These are phyloP conservation scores for Microsporum audouinii DNA, from an alignment of 2,329 filamentous ascomycete genomes.

Conservation along the genomic window DNA sequence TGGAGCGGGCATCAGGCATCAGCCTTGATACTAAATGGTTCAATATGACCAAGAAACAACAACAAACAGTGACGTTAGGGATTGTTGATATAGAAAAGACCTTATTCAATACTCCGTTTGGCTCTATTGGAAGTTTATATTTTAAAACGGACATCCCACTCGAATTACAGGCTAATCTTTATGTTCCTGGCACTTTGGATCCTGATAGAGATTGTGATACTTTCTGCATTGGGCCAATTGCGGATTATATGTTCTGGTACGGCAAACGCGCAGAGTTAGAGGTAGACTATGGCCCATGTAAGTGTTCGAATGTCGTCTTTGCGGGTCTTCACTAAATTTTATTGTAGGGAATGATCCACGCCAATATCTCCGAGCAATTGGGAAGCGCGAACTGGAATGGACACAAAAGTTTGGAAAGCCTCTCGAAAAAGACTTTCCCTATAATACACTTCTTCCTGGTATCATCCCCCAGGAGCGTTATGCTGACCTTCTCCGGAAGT, in stretches of 20 bases:
- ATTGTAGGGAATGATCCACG: conserved; percentile 5
- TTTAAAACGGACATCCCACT: conserved; percentile 14
- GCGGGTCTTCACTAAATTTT: not conserved
- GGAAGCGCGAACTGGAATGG: conserved; percentile 15
- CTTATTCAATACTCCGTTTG: conserved; percentile 15
- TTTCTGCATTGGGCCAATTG: conserved; percentile 15
- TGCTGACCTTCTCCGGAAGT: conserved; percentile 17
- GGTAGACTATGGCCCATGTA: conserved; percentile 19
- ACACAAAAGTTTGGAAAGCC: conserved; percentile 16
- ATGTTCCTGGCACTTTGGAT: conserved; percentile 5
- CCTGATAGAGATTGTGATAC: conserved; percentile 4
- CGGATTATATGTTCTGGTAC: conserved; percentile 23
- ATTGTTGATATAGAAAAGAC: conserved; percentile 18
- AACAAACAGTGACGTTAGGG: conserved; percentile 13
- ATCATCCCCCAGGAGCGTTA: conserved; percentile 13
- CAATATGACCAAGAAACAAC: conserved; percentile 8
- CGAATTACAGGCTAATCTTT: conserved; percentile 10
- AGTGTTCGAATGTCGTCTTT: conserved; percentile 3
- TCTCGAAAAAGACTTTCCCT: conserved; percentile 16
- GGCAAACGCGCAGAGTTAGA: conserved; percentile 15
- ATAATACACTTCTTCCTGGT: conserved; percentile 17
- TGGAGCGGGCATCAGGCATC: conserved; percentile 17
- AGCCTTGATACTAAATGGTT: conserved; percentile 16
- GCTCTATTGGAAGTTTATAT: conserved; percentile 18
- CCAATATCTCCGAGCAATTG: conserved; percentile 15